phyloP scores from a whole-genome alignment of 305 asterid genomes.

The Ruellia speciosa region DNA sequence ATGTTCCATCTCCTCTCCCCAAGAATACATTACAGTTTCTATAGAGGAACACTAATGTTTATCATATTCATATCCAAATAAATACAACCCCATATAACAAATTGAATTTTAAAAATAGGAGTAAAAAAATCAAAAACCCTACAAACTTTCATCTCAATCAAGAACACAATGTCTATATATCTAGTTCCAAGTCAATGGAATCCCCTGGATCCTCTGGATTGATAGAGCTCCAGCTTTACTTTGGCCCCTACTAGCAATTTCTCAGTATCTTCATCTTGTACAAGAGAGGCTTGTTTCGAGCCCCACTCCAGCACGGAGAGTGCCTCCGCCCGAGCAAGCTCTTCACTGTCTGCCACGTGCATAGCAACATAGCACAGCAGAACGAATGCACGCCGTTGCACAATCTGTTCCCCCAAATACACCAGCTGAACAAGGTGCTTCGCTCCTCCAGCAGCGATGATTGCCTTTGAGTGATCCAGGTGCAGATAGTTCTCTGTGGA shows the following conservation, averaged over 20 bases:
- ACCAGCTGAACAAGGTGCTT: constrained; percentile 67
- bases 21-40: too few species aligned
- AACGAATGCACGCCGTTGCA: constrained; percentile 46
- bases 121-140: too few species aligned
- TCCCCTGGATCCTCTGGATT: constrained; percentile 64
- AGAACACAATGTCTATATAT: too few species aligned
- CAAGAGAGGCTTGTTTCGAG: constrained; percentile 42
- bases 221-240: constrained; percentile 75
- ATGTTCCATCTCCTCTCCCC: too few species aligned
- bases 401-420: constrained; percentile 62
- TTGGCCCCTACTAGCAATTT: constrained; percentile 50
- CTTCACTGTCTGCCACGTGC: constrained; percentile 76
- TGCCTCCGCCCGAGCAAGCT: constrained; percentile 62
- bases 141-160: too few species aligned
- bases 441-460: constrained; percentile 57
- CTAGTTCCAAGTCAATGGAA: background rate
- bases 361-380: constrained; percentile 52
- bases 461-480: constrained; percentile 62
- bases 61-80: too few species aligned
- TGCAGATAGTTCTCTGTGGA: constrained; percentile 44
- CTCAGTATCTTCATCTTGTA: constrained; percentile 45
- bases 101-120: too few species aligned
- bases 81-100: too few species aligned
- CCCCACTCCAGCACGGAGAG: constrained; percentile 78
- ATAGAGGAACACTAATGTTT: too few species aligned